Evolutionary conservation across 2,329 filamentous ascomycete species (phyloP).

Genomic region (Onygenales sp.): DNA sequence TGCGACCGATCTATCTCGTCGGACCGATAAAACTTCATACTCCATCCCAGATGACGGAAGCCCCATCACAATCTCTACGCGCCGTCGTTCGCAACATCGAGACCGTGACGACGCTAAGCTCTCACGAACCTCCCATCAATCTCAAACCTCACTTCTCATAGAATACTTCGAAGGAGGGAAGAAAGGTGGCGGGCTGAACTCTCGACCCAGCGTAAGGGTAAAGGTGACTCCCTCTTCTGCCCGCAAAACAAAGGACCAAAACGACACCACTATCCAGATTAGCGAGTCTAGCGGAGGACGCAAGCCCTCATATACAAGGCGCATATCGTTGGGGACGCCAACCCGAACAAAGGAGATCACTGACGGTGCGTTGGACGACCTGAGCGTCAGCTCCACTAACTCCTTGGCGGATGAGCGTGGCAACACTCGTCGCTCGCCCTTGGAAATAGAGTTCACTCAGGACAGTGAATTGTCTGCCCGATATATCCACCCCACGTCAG

Average conservation of each 20-base stretch:
- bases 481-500: slow-evolving; percentile 63
- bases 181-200: slow-evolving; percentile 46
- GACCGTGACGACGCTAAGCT: slow-evolving; percentile 49
- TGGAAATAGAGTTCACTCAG: slow-evolving; percentile 79
- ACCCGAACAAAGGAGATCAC: slow-evolving; percentile 26
- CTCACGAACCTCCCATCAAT: slow-evolving; percentile 46
- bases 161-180: slow-evolving; percentile 89
- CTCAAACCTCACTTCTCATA: slow-evolving; percentile 84
- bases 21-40: slow-evolving; percentile 42
- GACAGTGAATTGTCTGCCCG: slow-evolving; percentile 59
- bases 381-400: slow-evolving; percentile 63
- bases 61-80: slow-evolving; percentile 81
- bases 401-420: slow-evolving; percentile 74
- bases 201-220: slow-evolving; percentile 72
- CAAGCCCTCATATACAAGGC: slow-evolving; percentile 59
- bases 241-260: slow-evolving; percentile 44
- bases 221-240: slow-evolving; percentile 66
- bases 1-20: slow-evolving; percentile 41
- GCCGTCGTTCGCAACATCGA: slow-evolving; percentile 29
- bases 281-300: slow-evolving; percentile 60
- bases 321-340: slow-evolving; percentile 51
- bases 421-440: slow-evolving; percentile 56
- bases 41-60: slow-evolving; percentile 50
- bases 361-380: slow-evolving; percentile 45
- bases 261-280: slow-evolving; percentile 79